Conservation (phyloP, 2,329 filamentous ascomycete genomes). For the Fusarium sp. region DNA sequence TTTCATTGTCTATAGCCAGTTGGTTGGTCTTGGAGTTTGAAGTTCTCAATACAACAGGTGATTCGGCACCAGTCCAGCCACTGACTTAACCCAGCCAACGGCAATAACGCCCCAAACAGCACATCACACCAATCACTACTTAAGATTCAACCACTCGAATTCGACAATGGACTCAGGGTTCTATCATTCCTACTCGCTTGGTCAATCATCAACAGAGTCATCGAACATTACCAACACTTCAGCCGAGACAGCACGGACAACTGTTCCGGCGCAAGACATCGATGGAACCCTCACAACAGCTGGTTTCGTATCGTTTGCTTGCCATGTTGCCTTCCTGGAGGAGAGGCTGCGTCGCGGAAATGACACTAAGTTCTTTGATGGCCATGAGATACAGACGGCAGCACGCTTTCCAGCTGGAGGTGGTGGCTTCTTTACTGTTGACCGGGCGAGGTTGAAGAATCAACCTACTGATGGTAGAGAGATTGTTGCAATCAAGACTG, state of each 20-base stretch:
- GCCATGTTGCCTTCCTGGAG: constrained; percentile 6
- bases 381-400: neutral
- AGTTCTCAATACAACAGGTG: neutral
- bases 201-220: neutral
- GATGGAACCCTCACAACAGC: neutral
- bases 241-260: neutral
- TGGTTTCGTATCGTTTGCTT: constrained; percentile 5
- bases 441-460: neutral
- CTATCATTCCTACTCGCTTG: constrained; percentile 1
- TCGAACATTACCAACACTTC: neutral
- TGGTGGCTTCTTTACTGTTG: constrained; percentile 6
- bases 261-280: neutral
- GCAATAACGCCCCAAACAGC: neutral
- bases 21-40: neutral
- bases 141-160: neutral
- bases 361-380: constrained; percentile 5
- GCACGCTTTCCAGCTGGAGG: neutral
- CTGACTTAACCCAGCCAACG: neutral
- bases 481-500: constrained; percentile 3
- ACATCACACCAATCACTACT: neutral
- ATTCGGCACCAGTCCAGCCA: neutral
- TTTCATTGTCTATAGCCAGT: neutral
- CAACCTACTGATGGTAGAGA: neutral
- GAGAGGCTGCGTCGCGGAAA: neutral
- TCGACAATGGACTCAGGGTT: constrained; percentile 2